These are phyloP conservation scores for Diaporthe velutina DNA, from an alignment of 2,329 filamentous ascomycete genomes.

Conservation along the genomic window DNA sequence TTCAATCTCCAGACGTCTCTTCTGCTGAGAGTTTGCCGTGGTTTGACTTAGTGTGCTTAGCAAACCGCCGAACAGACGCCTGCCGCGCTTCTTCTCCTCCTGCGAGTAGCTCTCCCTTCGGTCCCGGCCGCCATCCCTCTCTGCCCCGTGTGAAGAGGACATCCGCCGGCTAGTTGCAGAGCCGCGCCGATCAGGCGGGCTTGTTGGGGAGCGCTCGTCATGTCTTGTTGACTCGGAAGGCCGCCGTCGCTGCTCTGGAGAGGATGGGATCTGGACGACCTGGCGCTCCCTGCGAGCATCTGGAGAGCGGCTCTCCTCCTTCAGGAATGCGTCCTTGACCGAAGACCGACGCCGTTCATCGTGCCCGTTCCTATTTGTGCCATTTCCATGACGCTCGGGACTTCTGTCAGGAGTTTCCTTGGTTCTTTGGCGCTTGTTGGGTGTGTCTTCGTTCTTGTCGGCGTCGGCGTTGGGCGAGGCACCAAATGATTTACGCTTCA, in stretches of 20 bases:
- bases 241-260: constrained; percentile 22
- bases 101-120: constrained; percentile 62
- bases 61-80: constrained; percentile 87
- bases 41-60: constrained; percentile 84
- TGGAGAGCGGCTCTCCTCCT: constrained; percentile 4
- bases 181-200: constrained; percentile 28
- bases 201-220: constrained; percentile 13
- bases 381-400: not conserved
- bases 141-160: constrained; percentile 9
- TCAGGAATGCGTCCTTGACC: not conserved
- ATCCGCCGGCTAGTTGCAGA: constrained; percentile 37
- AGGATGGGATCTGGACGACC: not conserved
- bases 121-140: constrained; percentile 48
- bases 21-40: constrained; percentile 72
- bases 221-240: not conserved
- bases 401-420: not conserved
- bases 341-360: not conserved
- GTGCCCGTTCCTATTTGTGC: not conserved
- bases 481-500: constrained; percentile 38
- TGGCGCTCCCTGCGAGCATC: not conserved
- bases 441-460: constrained; percentile 24
- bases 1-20: constrained; percentile 83
- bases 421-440: constrained; percentile 35
- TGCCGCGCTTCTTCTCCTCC: constrained; percentile 87
- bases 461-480: constrained; percentile 27